A percentile compares a stretch with the other conserved stretches of the same genome.
phyloP scores from a whole-genome alignment of 306 rosid species.

The Sophora flavescens region DNA sequence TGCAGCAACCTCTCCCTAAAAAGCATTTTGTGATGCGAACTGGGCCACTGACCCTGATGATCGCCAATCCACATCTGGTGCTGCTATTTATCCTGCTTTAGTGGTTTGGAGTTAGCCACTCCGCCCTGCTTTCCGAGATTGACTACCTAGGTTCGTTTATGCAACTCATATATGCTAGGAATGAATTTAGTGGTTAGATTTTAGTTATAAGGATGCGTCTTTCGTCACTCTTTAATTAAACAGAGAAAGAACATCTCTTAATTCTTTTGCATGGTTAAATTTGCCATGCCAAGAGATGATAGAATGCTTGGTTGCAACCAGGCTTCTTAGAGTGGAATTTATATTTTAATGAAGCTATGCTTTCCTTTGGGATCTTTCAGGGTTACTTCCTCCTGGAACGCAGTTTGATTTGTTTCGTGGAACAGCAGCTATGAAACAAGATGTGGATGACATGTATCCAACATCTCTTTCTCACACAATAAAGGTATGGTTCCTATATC shows the following conservation, averaged over 20 bases:
- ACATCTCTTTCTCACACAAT: conserved; percentile 91
- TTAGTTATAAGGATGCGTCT: conserved; percentile 10
- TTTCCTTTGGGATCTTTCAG: conserved; percentile 61
- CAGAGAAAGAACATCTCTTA: not conserved
- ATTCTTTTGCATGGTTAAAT: conserved; percentile 22
- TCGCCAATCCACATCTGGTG: no score
- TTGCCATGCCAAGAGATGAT: conserved; percentile 16
- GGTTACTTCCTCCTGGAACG: conserved; percentile 98
- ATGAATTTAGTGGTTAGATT: conserved; percentile 22
- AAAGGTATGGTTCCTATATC: conserved; percentile 65
- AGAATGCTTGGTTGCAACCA: conserved; percentile 17
- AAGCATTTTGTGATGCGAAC: no score
- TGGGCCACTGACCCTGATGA: no score
- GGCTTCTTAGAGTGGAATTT: conserved; percentile 28
- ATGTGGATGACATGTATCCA: conserved; percentile 96
- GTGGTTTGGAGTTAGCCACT: no score
- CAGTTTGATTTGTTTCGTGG: conserved; percentile 99
- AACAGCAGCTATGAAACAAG: conserved; percentile 99
- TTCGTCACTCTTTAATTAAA: conserved; percentile 9
- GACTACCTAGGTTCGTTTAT: conserved; percentile 3
- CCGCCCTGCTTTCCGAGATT: no score
- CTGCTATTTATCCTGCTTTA: no score
- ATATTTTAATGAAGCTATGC: conserved; percentile 35
- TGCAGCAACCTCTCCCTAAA: no score
- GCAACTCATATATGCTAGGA: conserved; percentile 28